Evolutionary conservation across 1,139 yeast genomes (phyloP).

Genomic region (Debaryomycetaceae sp.): DNA sequence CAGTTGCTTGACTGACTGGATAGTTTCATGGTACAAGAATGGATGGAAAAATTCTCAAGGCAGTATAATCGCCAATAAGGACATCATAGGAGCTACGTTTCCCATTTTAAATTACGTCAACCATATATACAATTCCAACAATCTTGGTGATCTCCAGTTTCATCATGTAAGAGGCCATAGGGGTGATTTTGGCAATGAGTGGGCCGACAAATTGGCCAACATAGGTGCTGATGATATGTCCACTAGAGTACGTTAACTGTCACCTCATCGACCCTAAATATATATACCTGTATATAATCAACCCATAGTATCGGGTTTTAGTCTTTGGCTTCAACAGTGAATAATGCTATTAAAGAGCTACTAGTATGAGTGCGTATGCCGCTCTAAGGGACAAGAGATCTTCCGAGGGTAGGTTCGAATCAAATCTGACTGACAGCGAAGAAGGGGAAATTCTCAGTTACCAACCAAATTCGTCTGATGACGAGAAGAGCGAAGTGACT

Average conservation of each 20-base stretch:
- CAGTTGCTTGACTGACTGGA: conserved; percentile 50
- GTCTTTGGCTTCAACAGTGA: neutral
- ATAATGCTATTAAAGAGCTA: neutral
- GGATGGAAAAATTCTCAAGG: conserved; percentile 50
- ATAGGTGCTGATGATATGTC: conserved; percentile 46
- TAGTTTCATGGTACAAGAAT: conserved; percentile 47
- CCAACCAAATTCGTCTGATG: conserved; percentile 24
- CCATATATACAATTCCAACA: conserved; percentile 16
- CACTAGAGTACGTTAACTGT: neutral
- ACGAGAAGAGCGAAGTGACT: conserved; percentile 12
- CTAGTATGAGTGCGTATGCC: conserved; percentile 51
- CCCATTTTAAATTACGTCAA: conserved; percentile 26
- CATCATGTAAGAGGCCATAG: conserved; percentile 72
- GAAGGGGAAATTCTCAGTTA: conserved; percentile 18
- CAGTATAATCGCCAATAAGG: conserved; percentile 47
- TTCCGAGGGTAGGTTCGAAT: neutral
- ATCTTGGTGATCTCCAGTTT: conserved; percentile 36
- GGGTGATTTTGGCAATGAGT: conserved; percentile 68
- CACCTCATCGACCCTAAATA: neutral
- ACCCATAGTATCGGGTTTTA: neutral
- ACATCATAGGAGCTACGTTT: conserved; percentile 37
- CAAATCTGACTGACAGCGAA: conserved; percentile 12
- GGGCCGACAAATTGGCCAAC: conserved; percentile 75
- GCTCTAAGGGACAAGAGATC: conserved; percentile 30
- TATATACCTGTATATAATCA: neutral